A percentile compares a stretch with the other conserved stretches of the same genome.
phyloP scores from a whole-genome alignment of 768 basidiomycete genomes.

The Mycena polygramma region DNA sequence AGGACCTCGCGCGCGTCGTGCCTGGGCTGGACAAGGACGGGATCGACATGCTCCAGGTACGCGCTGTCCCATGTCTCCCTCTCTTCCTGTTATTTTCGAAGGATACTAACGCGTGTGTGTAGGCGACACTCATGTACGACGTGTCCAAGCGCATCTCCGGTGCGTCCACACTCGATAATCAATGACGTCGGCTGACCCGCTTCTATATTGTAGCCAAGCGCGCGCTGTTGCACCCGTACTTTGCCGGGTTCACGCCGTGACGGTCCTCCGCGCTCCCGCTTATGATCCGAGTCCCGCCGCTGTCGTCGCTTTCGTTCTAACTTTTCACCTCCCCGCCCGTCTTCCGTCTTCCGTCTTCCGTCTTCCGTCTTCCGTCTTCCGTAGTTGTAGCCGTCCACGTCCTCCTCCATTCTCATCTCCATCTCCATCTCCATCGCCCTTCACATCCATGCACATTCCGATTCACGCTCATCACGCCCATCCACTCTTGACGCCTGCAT shows the following conservation, averaged over 20 bases:
- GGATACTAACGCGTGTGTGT: neutral
- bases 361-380: too few relatives aligned
- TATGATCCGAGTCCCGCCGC: neutral
- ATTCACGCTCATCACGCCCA: neutral
- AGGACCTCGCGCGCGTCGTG: conserved; percentile 77
- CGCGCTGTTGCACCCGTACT: conserved; percentile 64
- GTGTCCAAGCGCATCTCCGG: conserved; percentile 93
- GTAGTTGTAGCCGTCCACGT: too few relatives aligned
- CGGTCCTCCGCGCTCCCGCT: neutral
- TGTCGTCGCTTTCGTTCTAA: neutral
- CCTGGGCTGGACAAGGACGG: conserved; percentile 81
- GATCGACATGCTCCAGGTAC: conserved; percentile 83
- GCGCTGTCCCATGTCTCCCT: conserved; percentile 31
- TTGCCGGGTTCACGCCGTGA: conserved; percentile 55
- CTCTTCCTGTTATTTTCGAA: neutral
- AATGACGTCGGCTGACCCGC: conserved; percentile 50
- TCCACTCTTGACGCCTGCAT: neutral
- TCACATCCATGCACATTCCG: too few relatives aligned
- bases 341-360: too few relatives aligned
- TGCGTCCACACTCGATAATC: conserved; percentile 42
- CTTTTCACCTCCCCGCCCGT: neutral
- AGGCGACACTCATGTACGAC: conserved; percentile 87
- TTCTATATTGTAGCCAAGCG: conserved; percentile 70
- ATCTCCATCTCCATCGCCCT: too few relatives aligned
- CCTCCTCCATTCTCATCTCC: too few relatives aligned